Base-by-base conservation (phyloP, 129 eudicot species). In the Flaveria brownii region DNA sequence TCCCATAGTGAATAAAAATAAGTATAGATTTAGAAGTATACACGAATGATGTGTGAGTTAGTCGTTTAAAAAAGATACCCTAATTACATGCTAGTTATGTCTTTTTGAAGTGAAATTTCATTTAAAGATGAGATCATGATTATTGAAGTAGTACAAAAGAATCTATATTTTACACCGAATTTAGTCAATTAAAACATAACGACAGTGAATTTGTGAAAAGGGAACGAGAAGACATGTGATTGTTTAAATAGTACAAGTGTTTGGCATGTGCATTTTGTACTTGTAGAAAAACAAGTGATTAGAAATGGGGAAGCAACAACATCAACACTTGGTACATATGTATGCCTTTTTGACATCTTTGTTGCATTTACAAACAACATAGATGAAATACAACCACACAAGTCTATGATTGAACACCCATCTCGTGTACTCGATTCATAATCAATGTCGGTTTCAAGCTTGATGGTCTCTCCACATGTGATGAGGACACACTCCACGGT, bases 291-390 rank as follows among this genome's bases (percentile, higher is more conserved):
- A 66, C 79, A 43, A 74, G 84, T 80, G 70, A 80, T 67, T 80
- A 18, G 61, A 80, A 73, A 73, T 80, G 79, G 56, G 79, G 84
- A 80, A 66, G 62, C 84, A 80, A 66, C 45, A 74, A 73, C 75
- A 80, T 73, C 71, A 66, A 52, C 83, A 65, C 70, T 80, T 74
- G 75, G 75, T 73, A 70, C 54, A 54, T 80, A 73, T 73, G 75
- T 55, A 80, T 80, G 70, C 83, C 73, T 67, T 80, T 72, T 80
- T 80, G 79, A 80, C 79, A 80, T 80, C 75, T 80, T 80, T 80
- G 79, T 73, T 65, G 75, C 75, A 80, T 80, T 57, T 55, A 80
- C 54, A 80, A 73, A 55, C 39, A 55, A 73, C 54, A 73, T 74
- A 56, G 83, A 66, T 59, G 70, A 55, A 56, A 56, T 66, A 49